Conservation (phyloP, 2,329 filamentous ascomycete genomes). For the Sphaerulina populicola region DNA sequence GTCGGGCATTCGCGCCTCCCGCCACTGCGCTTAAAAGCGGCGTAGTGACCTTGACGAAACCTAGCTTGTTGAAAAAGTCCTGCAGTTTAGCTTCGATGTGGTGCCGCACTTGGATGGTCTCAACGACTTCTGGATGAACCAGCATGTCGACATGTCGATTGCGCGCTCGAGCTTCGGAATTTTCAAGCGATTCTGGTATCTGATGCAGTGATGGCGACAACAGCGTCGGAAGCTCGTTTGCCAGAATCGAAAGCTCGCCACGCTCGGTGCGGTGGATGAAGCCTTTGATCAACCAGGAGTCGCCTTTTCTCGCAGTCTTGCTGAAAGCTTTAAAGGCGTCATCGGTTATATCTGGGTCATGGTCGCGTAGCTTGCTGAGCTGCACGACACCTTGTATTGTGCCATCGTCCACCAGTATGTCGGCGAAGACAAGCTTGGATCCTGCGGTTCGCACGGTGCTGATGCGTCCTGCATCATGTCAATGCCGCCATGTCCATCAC, state of each 20-base stretch:
- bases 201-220: constrained; percentile 72
- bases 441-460: constrained; percentile 62
- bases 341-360: constrained; percentile 31
- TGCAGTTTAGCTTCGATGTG: constrained; percentile 66
- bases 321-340: constrained; percentile 53
- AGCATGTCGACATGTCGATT: constrained; percentile 82
- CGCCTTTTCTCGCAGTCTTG: constrained; percentile 65
- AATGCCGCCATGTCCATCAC: not conserved
- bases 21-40: constrained; percentile 76
- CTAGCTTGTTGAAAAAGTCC: constrained; percentile 59
- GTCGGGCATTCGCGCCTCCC: constrained; percentile 78
- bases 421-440: constrained; percentile 74
- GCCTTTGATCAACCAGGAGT: constrained; percentile 66
- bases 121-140: constrained; percentile 58
- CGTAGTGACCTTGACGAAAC: constrained; percentile 82
- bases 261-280: constrained; percentile 58
- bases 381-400: constrained; percentile 71
- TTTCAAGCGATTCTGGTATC: constrained; percentile 61
- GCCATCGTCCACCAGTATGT: constrained; percentile 64
- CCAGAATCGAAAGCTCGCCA: constrained; percentile 70
- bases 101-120: constrained; percentile 66
- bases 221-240: constrained; percentile 58
- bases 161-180: constrained; percentile 63
- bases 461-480: constrained; percentile 55
- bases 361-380: constrained; percentile 43